Base-by-base conservation (phyloP, 1,284 basidiomycete genomes). In the Lignosus rhinocerotis region DNA sequence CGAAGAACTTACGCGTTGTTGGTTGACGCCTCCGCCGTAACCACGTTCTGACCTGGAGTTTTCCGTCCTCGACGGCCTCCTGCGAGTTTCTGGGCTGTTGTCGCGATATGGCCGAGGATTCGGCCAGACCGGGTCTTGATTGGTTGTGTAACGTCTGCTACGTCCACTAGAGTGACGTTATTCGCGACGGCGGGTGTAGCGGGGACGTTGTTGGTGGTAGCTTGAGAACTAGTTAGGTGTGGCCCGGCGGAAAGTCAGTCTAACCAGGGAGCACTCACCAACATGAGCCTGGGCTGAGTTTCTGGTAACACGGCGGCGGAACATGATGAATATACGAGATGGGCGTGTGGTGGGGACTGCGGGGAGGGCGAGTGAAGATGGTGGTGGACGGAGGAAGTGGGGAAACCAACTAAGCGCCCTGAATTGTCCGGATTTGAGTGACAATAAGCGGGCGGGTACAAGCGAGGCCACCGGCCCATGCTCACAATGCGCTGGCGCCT, bases 61-160 rank as follows among this genome's bases (percentile, higher is more conserved):
- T 58, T 60, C 10, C 32, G 41, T 11, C 32, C 51, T 4, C 61
- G 56, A 43, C 61, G 58, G 17, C 43, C 47, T 16, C 50, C 44
- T 12, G 53, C 36, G 14, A 64, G 44, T 30, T 56, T 60, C 62
- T 56, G 58, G 36, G 55, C 59, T 19, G 53, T 39, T 16, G 56
- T 31, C 2, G 45, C 57, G 46, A 64, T 31, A 6, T 59, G 52
- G 6, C 53, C 42, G 11, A 64, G 34, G 19, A 64, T 16, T 31
- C 41, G 43, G 21, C 59, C 59, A 25, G 62, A 64, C 39, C 62
- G 59, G 38, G 52, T 55, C 8, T 53, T 46, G 46, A 47, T 52
- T n/a, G 19, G 5, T 11, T 47, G 41, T 14, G 49, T 25, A 4
- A 16, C 21, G 25, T 51, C 46, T n/a, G 49, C 30, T 10, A 36